Base-by-base conservation (phyloP, 2,329 filamentous ascomycete genomes). In the Colletotrichum theobromicola region DNA sequence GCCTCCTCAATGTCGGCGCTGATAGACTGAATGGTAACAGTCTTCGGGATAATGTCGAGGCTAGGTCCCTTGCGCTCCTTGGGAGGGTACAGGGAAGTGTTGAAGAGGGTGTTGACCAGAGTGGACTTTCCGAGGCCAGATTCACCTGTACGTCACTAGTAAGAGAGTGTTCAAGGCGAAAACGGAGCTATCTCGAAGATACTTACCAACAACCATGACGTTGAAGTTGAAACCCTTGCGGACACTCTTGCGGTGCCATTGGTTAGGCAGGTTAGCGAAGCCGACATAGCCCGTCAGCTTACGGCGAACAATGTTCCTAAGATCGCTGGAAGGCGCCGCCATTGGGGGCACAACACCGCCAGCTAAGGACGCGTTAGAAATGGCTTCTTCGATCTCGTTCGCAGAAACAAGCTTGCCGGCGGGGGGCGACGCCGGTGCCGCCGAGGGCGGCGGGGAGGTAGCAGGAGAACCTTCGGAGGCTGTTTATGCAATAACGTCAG, bases 151-250 rank as follows among this genome's bases (percentile, higher is more conserved):
- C 50, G 75, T 57, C 61, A 74, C 63, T 34, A 64, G 21, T 77
- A 18, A 79, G 75, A 30, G 12, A 76, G 18, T 53, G 18, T 64
- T 34, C 57, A 18, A 24, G 9, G 35, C 42, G 4, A 1, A 7
- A 32, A 18, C 2, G 10, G 15, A 61, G 21, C 16, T 18, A 9
- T 69, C 7, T 9, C 6, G 30, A 13, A 28, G 37, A 53, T 70
- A 93, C 96, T 83, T 90, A 98, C 97, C 97, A 87, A 99, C 97
- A 87, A 99, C 97, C 97, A 99, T 99, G 80, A 99, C 97, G 85
- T 99, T 99, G 91, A 99, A 99, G 92, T 98, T 99, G 92, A 99
- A 99, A 76, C 97, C 97, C 88, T 99, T 99, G 84, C 97, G 95
- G 82, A 99, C 97, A 92, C 96, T 98, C 94, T 99, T 99, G 87